phyloP scores from a whole-genome alignment of 495 filamentous ascomycete genomes.

The Xylona heveae region DNA sequence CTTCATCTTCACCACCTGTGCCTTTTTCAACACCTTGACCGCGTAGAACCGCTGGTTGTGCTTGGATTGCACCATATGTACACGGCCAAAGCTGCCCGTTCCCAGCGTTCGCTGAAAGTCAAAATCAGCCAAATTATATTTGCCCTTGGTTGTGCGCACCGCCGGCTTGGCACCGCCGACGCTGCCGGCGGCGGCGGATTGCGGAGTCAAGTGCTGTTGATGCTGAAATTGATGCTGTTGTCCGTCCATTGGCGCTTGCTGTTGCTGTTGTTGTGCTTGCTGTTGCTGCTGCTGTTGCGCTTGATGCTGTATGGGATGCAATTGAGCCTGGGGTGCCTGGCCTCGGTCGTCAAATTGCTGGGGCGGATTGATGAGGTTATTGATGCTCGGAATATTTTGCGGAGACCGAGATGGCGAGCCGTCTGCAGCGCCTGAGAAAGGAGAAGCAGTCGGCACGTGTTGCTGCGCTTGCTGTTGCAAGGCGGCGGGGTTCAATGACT shows the following conservation, averaged over 20 bases:
- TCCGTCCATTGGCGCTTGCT: slow-evolving; percentile 9
- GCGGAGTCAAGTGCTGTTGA: slow-evolving; percentile 8
- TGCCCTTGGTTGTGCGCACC: slow-evolving; percentile 74
- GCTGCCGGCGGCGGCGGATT: slow-evolving; percentile 7
- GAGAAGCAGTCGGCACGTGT: slow-evolving; percentile 14
- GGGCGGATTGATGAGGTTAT: slow-evolving; percentile 46
- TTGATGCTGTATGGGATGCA: slow-evolving; percentile 20
- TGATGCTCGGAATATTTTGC: slow-evolving; percentile 44
- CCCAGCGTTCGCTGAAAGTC: slow-evolving; percentile 72
- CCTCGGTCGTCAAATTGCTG: slow-evolving; percentile 30
- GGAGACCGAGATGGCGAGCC: slow-evolving; percentile 17
- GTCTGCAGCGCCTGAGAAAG: slow-evolving; percentile 26
- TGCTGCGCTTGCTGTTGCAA: slow-evolving; percentile 11
- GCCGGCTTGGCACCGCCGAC: slow-evolving; percentile 14
- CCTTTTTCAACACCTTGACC: slow-evolving; percentile 94
- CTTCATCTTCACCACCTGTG: slow-evolving; percentile 98
- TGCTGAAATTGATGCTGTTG: slow-evolving; percentile 9
- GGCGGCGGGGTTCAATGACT: slow-evolving; percentile 13
- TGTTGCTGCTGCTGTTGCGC: slow-evolving; percentile 6
- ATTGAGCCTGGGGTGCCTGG: slow-evolving; percentile 19
- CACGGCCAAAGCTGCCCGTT: slow-evolving; percentile 89
- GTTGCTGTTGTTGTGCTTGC: slow-evolving; percentile 12
- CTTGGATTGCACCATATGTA: slow-evolving; percentile 88
- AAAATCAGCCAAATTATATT: slow-evolving; percentile 85
- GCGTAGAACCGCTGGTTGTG: slow-evolving; percentile 97